Conservation (phyloP, 352 stramenopile species). For the Phytopythium helicoides region DNA sequence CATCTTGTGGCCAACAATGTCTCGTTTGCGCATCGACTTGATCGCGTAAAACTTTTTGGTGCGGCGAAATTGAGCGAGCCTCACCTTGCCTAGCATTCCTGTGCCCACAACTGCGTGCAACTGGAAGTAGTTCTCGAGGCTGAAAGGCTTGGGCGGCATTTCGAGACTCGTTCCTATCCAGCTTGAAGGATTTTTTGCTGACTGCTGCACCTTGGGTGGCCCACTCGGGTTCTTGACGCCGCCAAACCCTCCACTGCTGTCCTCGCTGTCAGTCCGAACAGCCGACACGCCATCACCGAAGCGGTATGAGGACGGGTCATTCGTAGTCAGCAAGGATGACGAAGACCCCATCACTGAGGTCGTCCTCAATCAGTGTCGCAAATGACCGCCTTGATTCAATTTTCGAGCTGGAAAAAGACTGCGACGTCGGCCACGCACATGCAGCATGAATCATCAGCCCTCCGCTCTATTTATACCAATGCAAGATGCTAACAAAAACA, state of each 20-base stretch:
- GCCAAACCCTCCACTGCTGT: not conserved
- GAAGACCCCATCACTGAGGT: constrained; percentile 7
- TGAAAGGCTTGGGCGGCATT: constrained; percentile 53
- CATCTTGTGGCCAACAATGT: constrained; percentile 60
- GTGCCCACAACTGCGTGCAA: constrained; percentile 59
- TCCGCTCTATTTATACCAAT: no score
- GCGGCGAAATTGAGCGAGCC: constrained; percentile 56
- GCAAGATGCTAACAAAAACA: no score
- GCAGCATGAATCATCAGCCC: no score
- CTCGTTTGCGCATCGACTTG: constrained; percentile 74
- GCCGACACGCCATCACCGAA: constrained; percentile 10
- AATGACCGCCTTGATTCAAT: no score
- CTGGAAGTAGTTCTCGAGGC: constrained; percentile 53
- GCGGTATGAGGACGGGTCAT: constrained; percentile 11
- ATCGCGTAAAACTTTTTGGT: constrained; percentile 62
- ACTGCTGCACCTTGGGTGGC: not conserved
- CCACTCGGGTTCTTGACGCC: not conserved
- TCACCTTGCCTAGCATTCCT: constrained; percentile 71
- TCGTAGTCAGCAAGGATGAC: not conserved
- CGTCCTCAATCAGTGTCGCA: not conserved
- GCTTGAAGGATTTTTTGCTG: not conserved
- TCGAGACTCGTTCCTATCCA: constrained; percentile 59
- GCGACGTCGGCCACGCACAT: not conserved
- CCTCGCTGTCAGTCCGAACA: constrained; percentile 2
- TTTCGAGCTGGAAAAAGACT: not conserved